Percentiles rank a stretch among this genome's conserved stretches.
Evolutionary conservation across 805 yeast genomes (phyloP).

Genomic region (Teunomyces panamensis): DNA sequence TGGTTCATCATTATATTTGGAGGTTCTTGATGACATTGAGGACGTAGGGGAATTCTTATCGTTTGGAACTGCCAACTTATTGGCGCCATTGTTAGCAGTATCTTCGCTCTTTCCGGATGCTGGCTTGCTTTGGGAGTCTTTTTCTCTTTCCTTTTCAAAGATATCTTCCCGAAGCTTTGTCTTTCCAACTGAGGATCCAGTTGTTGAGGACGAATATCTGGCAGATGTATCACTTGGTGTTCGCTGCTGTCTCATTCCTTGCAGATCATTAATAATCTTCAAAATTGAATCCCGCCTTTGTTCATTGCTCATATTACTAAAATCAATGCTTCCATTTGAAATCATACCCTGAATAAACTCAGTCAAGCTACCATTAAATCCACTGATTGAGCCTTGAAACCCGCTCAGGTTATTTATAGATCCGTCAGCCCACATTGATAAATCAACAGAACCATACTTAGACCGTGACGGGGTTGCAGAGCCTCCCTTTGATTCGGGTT

Average conservation of each 20-base stretch:
- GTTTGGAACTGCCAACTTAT: constrained; percentile 10
- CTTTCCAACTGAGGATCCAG: constrained; percentile 4
- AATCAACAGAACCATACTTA: constrained; percentile 27
- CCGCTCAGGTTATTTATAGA: constrained; percentile 15
- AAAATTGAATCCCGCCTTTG: constrained; percentile 40
- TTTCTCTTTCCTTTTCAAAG: constrained; percentile 21
- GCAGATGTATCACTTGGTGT: constrained; percentile 4
- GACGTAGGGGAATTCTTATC: constrained; percentile 32
- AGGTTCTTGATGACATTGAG: constrained; percentile 32
- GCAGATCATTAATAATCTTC: constrained; percentile 35
- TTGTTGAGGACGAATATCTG: neutral
- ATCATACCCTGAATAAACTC: constrained; percentile 32
- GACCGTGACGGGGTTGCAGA: constrained; percentile 15
- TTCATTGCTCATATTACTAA: constrained; percentile 36
- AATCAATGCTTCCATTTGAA: constrained; percentile 37
- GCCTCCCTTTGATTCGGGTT: constrained; percentile 1
- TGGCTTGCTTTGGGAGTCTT: neutral
- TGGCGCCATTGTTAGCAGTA: constrained; percentile 1
- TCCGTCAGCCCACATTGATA: constrained; percentile 15
- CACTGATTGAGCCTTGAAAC: constrained; percentile 25
- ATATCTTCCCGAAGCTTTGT: constrained; percentile 36
- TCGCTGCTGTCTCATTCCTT: constrained; percentile 11
- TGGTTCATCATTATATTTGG: constrained; percentile 32
- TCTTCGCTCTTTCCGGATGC: neutral
- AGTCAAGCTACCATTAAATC: constrained; percentile 29